These are phyloP conservation scores for Omphalea diandra DNA, from an alignment of 441 rosid species.

Conservation along the genomic window DNA sequence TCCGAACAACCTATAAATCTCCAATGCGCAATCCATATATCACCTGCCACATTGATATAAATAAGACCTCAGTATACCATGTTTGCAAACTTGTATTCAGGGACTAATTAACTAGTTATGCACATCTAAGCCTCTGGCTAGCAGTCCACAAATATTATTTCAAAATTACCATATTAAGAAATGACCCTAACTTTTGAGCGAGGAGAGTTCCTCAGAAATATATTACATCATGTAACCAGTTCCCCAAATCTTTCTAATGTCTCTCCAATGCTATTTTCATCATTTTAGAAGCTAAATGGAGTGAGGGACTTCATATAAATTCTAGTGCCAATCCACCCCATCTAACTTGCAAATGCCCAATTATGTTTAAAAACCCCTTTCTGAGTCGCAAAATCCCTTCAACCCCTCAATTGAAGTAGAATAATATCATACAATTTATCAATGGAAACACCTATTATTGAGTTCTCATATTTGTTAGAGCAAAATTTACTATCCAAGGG, in stretches of 20 bases:
- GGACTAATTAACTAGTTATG: constrained; percentile 4
- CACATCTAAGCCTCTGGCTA: not conserved
- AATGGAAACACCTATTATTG: not conserved
- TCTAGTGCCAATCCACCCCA: not conserved
- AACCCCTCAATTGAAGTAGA: not conserved
- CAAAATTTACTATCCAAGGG: too few relatives aligned
- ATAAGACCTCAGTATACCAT: constrained; percentile 14
- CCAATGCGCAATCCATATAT: constrained; percentile 11
- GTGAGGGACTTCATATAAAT: not conserved
- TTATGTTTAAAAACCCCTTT: not conserved
- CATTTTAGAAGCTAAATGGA: not conserved
- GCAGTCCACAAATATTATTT: too few relatives aligned
- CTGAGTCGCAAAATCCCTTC: not conserved
- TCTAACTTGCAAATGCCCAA: not conserved
- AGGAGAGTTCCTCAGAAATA: not conserved
- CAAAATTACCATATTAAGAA: not conserved
- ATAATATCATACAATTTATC: not conserved
- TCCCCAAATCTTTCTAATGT: not conserved
- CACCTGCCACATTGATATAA: constrained; percentile 21
- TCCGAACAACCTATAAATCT: constrained; percentile 24
- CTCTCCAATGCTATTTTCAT: not conserved
- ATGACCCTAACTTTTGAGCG: not conserved
- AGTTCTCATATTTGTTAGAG: too few relatives aligned
- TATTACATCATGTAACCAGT: not conserved
- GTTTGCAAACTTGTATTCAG: constrained; percentile 12